phyloP scores from a whole-genome alignment of 75 land plant genomes.

The Cryptomeria japonica region DNA sequence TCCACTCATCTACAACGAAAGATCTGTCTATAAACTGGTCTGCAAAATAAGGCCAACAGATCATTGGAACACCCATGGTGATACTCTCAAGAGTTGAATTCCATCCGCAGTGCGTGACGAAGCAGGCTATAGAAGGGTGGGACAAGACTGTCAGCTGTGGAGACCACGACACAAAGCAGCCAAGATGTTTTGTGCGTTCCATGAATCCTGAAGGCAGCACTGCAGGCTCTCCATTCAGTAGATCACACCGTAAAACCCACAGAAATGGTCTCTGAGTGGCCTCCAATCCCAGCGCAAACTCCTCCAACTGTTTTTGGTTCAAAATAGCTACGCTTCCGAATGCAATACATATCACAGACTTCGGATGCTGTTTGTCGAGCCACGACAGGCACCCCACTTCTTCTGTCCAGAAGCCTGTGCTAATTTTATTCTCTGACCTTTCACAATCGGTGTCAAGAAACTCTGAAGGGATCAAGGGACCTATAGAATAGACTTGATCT shows the following conservation, averaged over 20 bases:
- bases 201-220: constrained; percentile 11
- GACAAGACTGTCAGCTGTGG: constrained; percentile 25
- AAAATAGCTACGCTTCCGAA: constrained; percentile 21
- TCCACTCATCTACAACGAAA: constrained; percentile 18
- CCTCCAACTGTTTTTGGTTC: constrained; percentile 12
- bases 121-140: constrained; percentile 20
- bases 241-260: constrained; percentile 19
- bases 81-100: constrained; percentile 17
- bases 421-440: not conserved
- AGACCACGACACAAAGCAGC: constrained; percentile 21
- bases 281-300: constrained; percentile 24
- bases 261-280: constrained; percentile 24
- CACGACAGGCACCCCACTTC: constrained; percentile 18
- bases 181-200: not conserved
- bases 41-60: constrained; percentile 21
- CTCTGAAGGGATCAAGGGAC: not conserved
- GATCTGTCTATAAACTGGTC: constrained; percentile 22
- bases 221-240: not conserved
- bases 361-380: constrained; percentile 19
- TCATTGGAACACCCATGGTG: constrained; percentile 23
- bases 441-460: not conserved
- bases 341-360: constrained; percentile 23
- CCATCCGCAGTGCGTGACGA: constrained; percentile 21
- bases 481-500: not conserved
- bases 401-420: constrained; percentile 9